A percentile compares a stretch with the other conserved stretches of the same genome.
phyloP scores from a whole-genome alignment of 306 rosid genomes.

The Cicer bijugum region DNA sequence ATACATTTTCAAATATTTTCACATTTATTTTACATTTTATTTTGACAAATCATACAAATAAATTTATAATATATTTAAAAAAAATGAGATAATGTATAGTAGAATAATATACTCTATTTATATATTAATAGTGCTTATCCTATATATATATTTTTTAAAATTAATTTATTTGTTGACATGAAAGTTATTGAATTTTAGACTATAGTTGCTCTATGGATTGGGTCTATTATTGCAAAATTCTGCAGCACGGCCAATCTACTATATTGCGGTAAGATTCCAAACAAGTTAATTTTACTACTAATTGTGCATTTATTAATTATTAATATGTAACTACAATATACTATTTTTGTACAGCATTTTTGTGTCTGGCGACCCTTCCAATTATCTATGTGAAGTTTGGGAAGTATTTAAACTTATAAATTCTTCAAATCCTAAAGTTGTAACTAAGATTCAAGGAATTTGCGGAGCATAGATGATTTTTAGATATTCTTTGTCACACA shows the following conservation, averaged over 20 bases:
- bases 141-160: background rate
- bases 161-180: slow-evolving; percentile 27
- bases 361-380: slow-evolving; percentile 54
- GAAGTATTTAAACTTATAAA: slow-evolving; percentile 54
- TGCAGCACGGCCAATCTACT: slow-evolving; percentile 54
- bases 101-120: no score
- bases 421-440: slow-evolving; percentile 51
- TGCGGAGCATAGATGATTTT: slow-evolving; percentile 43
- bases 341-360: slow-evolving; percentile 46
- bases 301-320: background rate
- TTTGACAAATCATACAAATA: no score
- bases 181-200: slow-evolving; percentile 51
- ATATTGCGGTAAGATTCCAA: slow-evolving; percentile 54
- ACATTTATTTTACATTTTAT: no score
- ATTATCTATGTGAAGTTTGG: slow-evolving; percentile 61
- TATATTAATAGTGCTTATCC: no score
- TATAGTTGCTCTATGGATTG: slow-evolving; percentile 53
- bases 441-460: slow-evolving; percentile 69
- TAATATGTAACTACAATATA: background rate
- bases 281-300: background rate
- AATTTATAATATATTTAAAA: no score
- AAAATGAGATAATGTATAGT: no score
- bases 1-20: slow-evolving; percentile 7
- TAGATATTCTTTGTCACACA: background rate
- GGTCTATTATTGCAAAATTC: slow-evolving; percentile 58